These are phyloP conservation scores for Cytospora leucostoma DNA, from an alignment of 2,329 filamentous ascomycete species.

Conservation along the genomic window DNA sequence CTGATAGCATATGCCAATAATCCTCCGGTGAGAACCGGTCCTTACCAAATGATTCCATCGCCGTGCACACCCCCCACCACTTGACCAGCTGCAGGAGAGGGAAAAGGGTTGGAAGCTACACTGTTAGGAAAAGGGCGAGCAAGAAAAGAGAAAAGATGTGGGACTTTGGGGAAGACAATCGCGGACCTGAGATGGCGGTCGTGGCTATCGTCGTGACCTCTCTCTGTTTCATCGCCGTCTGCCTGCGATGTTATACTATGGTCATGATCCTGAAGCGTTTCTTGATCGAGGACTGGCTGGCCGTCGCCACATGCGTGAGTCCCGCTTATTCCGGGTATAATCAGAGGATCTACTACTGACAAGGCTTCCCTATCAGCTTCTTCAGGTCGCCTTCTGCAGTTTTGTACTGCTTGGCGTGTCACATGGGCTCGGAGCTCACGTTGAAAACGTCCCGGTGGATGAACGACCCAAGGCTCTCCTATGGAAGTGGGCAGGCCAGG, in stretches of 20 bases:
- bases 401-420: conserved; percentile 23
- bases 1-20: conserved; percentile 3
- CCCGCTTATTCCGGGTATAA: no score
- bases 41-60: conserved; percentile 12
- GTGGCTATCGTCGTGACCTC: conserved; percentile 23
- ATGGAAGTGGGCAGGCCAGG: conserved; percentile 41
- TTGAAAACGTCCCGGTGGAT: conserved; percentile 18
- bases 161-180: conserved; percentile 26
- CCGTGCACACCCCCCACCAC: conserved; percentile 5
- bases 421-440: conserved; percentile 24
- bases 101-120: not conserved
- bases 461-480: conserved; percentile 24
- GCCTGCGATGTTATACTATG: conserved; percentile 26
- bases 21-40: not conserved
- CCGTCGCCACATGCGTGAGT: conserved; percentile 25
- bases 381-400: conserved; percentile 22
- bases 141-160: conserved; percentile 17
- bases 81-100: conserved; percentile 16
- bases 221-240: conserved; percentile 22
- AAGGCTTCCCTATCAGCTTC: conserved; percentile 2
- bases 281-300: conserved; percentile 26
- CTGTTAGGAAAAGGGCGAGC: not conserved
- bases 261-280: conserved; percentile 25
- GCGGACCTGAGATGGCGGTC: conserved; percentile 23
- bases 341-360: not conserved